These are phyloP conservation scores for Naganishia onofrii DNA, from an alignment of 768 basidiomycete genomes.

Conservation along the genomic window DNA sequence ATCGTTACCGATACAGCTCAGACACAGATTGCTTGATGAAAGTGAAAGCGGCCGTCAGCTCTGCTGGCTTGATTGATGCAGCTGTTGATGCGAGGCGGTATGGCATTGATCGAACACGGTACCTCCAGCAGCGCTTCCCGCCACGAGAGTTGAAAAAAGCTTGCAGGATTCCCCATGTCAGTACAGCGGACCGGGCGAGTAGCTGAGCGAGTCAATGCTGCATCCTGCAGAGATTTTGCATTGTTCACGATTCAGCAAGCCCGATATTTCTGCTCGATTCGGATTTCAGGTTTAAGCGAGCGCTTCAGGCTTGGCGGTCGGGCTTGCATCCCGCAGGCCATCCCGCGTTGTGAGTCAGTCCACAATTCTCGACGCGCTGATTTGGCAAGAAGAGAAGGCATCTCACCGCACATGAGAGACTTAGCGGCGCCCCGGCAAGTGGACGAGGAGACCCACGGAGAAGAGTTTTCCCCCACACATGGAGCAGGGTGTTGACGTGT, in stretches of 20 bases:
- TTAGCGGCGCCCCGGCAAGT: not conserved
- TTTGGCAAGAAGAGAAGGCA: not conserved
- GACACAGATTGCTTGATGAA: not conserved
- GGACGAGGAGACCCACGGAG: not conserved
- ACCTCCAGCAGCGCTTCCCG: not conserved
- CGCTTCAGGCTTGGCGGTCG: not conserved
- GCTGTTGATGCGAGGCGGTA: not conserved
- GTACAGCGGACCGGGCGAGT: not conserved
- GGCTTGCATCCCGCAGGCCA: not conserved
- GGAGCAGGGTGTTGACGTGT: not conserved
- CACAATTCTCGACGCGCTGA: not conserved
- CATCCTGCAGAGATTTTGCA: not conserved
- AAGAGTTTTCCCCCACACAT: conserved; percentile 1
- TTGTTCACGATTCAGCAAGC: not conserved
- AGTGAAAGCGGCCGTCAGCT: not conserved
- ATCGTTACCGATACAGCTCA: not conserved
- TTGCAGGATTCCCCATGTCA: not conserved
- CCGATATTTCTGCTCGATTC: conserved; percentile 5
- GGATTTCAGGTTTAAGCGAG: conserved; percentile 5
- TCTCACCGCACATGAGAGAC: not conserved
- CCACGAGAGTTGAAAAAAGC: not conserved
- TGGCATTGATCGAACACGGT: not conserved
- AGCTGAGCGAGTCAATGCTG: too few species aligned
- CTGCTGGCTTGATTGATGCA: too few species aligned
- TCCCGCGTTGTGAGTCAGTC: not conserved